These are phyloP conservation scores for Rhodotorula sp. DNA, from an alignment of 1,284 basidiomycete species.

Conservation along the genomic window DNA sequence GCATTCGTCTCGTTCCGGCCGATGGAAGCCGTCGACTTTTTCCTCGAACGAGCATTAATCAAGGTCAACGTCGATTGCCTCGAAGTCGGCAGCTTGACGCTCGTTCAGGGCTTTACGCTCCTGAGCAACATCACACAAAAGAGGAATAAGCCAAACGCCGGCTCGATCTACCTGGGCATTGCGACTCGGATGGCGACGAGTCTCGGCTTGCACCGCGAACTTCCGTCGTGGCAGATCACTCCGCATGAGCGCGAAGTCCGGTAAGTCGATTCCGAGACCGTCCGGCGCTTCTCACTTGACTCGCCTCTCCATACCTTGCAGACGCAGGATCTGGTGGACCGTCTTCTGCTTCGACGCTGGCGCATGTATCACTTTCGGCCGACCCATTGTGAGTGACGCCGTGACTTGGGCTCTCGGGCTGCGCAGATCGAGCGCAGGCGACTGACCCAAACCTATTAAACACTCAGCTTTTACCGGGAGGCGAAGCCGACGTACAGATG, in stretches of 20 bases:
- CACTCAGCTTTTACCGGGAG: background rate
- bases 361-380: constrained; percentile 40
- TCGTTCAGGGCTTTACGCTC: constrained; percentile 33
- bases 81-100: constrained; percentile 39
- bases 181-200: constrained; percentile 44
- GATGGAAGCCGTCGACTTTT: constrained; percentile 28
- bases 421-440: no score
- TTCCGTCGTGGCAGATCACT: constrained; percentile 38
- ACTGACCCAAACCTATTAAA: background rate
- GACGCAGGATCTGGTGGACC: constrained; percentile 45
- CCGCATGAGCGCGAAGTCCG: constrained; percentile 43
- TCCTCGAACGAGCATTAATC: constrained; percentile 32
- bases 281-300: no score
- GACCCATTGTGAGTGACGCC: constrained; percentile 16
- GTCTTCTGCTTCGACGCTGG: constrained; percentile 40
- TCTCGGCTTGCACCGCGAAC: constrained; percentile 43
- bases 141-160: constrained; percentile 42
- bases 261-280: background rate
- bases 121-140: constrained; percentile 43
- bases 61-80: constrained; percentile 35
- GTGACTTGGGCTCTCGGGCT: no score
- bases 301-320: background rate
- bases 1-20: constrained; percentile 38
- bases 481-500: constrained; percentile 11
- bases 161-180: constrained; percentile 42